Evolutionary conservation across 163 green algal genomes (phyloP).

Genomic region (Scenedesmus sp.): DNA sequence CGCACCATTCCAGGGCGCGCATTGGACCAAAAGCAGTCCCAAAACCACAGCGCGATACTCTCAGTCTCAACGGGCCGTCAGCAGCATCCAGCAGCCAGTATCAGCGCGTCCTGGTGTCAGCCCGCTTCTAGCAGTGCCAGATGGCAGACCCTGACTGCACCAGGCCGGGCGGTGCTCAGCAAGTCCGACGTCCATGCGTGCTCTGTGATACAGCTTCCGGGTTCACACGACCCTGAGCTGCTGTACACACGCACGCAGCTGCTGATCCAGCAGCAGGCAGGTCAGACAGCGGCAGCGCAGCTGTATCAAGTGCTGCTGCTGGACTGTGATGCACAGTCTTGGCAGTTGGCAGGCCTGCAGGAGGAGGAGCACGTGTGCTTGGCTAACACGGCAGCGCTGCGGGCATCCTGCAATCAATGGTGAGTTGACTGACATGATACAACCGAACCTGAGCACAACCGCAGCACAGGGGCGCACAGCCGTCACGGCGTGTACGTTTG

Average conservation of each 20-base stretch:
- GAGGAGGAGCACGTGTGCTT: slow-evolving; percentile 26
- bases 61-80: not conserved
- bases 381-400: slow-evolving; percentile 23
- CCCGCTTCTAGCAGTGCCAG: not conserved
- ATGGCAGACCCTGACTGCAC: not conserved
- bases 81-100: not conserved
- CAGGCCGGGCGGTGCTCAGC: slow-evolving; percentile 3
- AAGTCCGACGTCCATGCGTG: slow-evolving; percentile 20
- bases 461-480: not conserved
- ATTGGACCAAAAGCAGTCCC: not conserved
- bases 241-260: not conserved
- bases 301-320: slow-evolving; percentile 40
- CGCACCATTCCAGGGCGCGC: not conserved
- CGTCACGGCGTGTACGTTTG: not conserved
- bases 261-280: not conserved
- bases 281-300: not conserved
- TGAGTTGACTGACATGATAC: not conserved
- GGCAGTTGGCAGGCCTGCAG: slow-evolving; percentile 15
- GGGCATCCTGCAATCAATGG: slow-evolving; percentile 39
- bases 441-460: too few relatives aligned
- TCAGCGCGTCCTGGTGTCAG: not conserved
- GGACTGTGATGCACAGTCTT: slow-evolving; percentile 27
- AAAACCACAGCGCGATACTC: not conserved
- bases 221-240: not conserved
- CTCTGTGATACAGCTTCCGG: not conserved